Evolutionary conservation across 257 asterid genomes (phyloP).

Genomic region (Cruciata laevipes): DNA sequence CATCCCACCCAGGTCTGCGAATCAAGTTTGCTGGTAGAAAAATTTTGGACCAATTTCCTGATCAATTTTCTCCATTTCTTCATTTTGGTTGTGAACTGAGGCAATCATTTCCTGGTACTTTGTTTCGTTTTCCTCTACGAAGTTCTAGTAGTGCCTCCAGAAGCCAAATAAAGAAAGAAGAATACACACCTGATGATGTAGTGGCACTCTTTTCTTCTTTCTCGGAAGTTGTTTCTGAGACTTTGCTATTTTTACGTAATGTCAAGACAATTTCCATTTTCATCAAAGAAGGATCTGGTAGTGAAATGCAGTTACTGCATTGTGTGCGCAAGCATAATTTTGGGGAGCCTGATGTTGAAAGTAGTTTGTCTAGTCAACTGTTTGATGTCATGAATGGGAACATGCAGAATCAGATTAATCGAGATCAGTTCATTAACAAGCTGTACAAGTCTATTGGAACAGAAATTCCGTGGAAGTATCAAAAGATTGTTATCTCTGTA

Average conservation of each 20-base stretch:
- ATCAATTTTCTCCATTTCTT: slow-evolving; percentile 90
- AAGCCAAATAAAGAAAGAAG: slow-evolving; percentile 90
- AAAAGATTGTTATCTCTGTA: slow-evolving; percentile 78
- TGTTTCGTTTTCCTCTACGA: slow-evolving; percentile 91
- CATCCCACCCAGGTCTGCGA: slow-evolving; percentile 92
- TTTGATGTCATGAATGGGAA: slow-evolving; percentile 58
- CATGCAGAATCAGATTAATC: slow-evolving; percentile 46
- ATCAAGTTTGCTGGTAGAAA: slow-evolving; percentile 73
- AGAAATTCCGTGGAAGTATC: slow-evolving; percentile 76
- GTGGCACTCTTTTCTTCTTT: slow-evolving; percentile 74
- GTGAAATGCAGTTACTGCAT: slow-evolving; percentile 84
- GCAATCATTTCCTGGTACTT: slow-evolving; percentile 80
- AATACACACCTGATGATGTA: slow-evolving; percentile 74
- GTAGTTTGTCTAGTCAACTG: slow-evolving; percentile 53
- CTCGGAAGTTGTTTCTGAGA: slow-evolving; percentile 71
- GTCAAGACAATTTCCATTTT: slow-evolving; percentile 73
- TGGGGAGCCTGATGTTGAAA: slow-evolving; percentile 53
- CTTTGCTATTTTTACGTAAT: slow-evolving; percentile 74
- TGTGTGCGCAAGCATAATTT: slow-evolving; percentile 55
- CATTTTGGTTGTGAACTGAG: slow-evolving; percentile 92
- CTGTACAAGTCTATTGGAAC: slow-evolving; percentile 45
- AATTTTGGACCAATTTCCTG: slow-evolving; percentile 88
- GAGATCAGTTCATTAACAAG: slow-evolving; percentile 61
- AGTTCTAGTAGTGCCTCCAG: slow-evolving; percentile 65
- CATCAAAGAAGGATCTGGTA: slow-evolving; percentile 70